These are phyloP conservation scores for Podila epigama DNA, from an alignment of 192 early-diverging fungal genomes.

Conservation along the genomic window DNA sequence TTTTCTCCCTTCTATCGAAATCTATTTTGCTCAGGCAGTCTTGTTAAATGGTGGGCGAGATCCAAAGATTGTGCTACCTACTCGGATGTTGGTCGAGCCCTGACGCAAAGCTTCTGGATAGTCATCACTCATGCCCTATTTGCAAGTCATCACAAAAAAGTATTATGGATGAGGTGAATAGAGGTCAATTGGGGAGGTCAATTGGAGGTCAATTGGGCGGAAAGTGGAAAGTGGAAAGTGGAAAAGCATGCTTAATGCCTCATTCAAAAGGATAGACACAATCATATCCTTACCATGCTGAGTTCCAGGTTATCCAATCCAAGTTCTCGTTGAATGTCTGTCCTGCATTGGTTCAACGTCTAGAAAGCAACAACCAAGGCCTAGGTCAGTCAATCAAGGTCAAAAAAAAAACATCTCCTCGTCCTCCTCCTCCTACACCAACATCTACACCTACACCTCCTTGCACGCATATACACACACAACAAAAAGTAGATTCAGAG, in stretches of 20 bases:
- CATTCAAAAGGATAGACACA: background rate
- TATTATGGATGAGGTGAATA: background rate
- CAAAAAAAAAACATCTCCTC: background rate
- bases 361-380: constrained; percentile 3
- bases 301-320: constrained; percentile 24
- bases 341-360: constrained; percentile 52
- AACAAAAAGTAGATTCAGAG: no score
- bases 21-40: background rate
- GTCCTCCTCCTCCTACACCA: no score
- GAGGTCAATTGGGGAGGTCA: no score
- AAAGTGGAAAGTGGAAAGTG: background rate
- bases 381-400: background rate
- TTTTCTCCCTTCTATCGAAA: background rate
- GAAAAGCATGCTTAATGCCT: background rate
- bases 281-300: constrained; percentile 30
- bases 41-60: constrained; percentile 51
- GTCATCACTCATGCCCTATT: constrained; percentile 95
- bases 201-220: background rate
- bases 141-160: background rate
- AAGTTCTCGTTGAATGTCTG: constrained; percentile 32
- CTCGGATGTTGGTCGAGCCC: constrained; percentile 93
- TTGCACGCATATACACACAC: no score
- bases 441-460: no score
- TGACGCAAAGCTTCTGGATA: constrained; percentile 83
- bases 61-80: constrained; percentile 95